phyloP scores from a whole-genome alignment of 2,329 filamentous ascomycete species.

The Sporothrix brasiliensis region DNA sequence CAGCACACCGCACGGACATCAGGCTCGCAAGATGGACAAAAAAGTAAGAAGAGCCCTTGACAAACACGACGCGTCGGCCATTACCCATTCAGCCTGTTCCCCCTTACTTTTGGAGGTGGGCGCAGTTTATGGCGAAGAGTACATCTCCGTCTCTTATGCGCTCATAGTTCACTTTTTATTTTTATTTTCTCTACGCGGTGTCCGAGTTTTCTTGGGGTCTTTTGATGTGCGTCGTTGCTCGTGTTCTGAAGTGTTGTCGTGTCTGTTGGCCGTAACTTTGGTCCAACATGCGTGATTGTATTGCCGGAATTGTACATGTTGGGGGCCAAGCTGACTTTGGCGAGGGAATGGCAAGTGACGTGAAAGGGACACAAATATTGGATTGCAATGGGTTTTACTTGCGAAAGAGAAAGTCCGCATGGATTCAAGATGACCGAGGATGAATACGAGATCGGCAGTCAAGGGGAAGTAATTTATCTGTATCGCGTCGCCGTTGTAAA shows the following conservation, averaged over 20 bases:
- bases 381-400: background rate
- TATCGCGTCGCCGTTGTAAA: background rate
- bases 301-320: constrained; percentile 12
- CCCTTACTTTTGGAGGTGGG: background rate
- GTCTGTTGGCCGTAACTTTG: background rate
- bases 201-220: background rate
- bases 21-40: background rate
- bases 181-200: background rate
- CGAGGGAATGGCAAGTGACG: background rate
- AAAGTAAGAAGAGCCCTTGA: too few species aligned
- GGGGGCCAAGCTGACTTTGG: background rate
- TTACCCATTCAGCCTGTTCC: constrained; percentile 9
- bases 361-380: background rate
- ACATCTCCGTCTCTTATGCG: background rate
- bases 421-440: background rate
- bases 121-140: background rate
- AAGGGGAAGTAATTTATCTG: background rate
- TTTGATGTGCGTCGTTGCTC: background rate
- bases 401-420: background rate
- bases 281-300: background rate
- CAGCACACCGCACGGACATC: background rate
- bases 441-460: background rate
- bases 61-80: background rate
- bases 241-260: background rate
- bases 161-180: background rate